phyloP scores from a whole-genome alignment of 1,139 yeast species.

The Yamadazyma buinensis region DNA sequence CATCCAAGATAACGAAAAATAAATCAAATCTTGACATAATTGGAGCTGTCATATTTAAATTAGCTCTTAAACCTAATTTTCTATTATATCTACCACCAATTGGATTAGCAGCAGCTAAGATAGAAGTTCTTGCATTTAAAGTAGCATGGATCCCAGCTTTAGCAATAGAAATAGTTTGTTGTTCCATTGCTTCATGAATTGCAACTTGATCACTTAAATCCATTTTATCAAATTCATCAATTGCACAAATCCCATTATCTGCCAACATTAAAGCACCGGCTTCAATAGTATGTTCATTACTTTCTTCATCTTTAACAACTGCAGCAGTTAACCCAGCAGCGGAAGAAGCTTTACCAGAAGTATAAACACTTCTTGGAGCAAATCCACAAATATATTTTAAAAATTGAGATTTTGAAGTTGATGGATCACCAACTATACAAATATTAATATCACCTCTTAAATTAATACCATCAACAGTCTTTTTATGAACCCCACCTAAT shows the following conservation, averaged over 20 bases:
- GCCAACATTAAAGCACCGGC: constrained; percentile 99
- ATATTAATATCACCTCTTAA: constrained; percentile 96
- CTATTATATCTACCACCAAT: constrained; percentile 93
- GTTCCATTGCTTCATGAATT: constrained; percentile 99
- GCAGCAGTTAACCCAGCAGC: constrained; percentile 99
- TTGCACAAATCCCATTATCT: constrained; percentile 97
- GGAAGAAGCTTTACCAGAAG: constrained; percentile 97
- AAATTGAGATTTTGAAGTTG: constrained; percentile 95
- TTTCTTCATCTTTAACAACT: constrained; percentile 95
- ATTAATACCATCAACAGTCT: constrained; percentile 91
- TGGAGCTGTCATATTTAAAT: constrained; percentile 97
- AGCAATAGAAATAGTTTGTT: constrained; percentile 95
- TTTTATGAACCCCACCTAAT: constrained; percentile 94
- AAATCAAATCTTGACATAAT: constrained; percentile 97
- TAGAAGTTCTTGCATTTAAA: constrained; percentile 91
- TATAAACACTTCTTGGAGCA: constrained; percentile 92
- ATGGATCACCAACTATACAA: constrained; percentile 97
- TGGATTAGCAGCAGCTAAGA: constrained; percentile 95
- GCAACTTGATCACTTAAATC: constrained; percentile 95
- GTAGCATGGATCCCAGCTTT: constrained; percentile 98
- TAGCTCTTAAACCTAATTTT: constrained; percentile 77
- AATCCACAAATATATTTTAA: constrained; percentile 89
- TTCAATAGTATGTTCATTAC: constrained; percentile 95
- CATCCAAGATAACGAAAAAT: constrained; percentile 92
- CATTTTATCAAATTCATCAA: constrained; percentile 98